Conservation (phyloP, 306 rosid species). For the Morella rubra region DNA sequence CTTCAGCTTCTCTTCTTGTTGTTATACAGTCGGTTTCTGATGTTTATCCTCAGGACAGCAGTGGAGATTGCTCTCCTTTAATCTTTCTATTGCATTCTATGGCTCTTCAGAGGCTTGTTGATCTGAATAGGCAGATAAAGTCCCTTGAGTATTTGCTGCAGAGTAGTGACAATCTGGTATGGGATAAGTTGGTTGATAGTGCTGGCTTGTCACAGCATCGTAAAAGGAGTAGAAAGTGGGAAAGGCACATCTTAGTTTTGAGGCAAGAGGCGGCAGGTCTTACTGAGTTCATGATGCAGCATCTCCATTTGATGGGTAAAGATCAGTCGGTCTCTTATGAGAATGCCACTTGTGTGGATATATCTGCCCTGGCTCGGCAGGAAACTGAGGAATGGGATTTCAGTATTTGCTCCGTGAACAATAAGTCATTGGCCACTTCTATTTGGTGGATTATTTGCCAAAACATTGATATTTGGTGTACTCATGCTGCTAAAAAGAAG, state of each 20-base stretch:
- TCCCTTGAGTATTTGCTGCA: constrained; percentile 59
- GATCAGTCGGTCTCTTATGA: constrained; percentile 41
- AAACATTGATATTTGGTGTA: constrained; percentile 76
- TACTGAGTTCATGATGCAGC: constrained; percentile 67
- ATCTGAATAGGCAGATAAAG: constrained; percentile 69
- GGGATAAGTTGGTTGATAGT: constrained; percentile 29
- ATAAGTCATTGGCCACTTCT: constrained; percentile 63
- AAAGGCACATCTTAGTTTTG: constrained; percentile 39
- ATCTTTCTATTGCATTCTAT: constrained; percentile 64
- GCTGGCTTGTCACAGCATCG: constrained; percentile 30
- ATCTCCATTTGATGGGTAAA: constrained; percentile 44
- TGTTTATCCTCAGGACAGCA: constrained; percentile 41
- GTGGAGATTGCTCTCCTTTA: constrained; percentile 52
- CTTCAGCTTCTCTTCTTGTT: constrained; percentile 68
- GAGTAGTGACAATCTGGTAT: constrained; percentile 45
- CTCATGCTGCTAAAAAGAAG: constrained; percentile 70
- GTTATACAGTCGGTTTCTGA: constrained; percentile 58
- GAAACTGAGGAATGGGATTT: constrained; percentile 57
- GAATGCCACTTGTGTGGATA: constrained; percentile 32
- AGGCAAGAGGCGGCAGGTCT: constrained; percentile 77
- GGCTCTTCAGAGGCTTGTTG: constrained; percentile 82
- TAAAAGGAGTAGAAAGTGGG: constrained; percentile 34
- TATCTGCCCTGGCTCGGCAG: constrained; percentile 32
- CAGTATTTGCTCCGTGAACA: constrained; percentile 43
- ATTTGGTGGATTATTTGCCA: constrained; percentile 83